These are phyloP conservation scores for Erodium texanum DNA, from an alignment of 441 rosid genomes.

Conservation along the genomic window DNA sequence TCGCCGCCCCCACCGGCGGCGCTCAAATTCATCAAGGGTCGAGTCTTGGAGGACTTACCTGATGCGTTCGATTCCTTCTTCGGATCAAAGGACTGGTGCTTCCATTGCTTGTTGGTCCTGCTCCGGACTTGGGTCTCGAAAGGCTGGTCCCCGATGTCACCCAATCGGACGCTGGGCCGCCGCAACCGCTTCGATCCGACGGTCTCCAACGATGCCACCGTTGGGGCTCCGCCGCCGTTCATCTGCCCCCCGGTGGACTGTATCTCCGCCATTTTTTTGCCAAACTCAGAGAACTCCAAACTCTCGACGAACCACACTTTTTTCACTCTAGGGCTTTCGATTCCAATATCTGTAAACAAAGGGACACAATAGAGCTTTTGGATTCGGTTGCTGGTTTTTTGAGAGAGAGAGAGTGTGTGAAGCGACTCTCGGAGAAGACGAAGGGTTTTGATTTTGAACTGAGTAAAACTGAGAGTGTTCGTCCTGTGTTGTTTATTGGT, in stretches of 20 bases:
- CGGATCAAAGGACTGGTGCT: constrained; percentile 29
- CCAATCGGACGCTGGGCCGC: constrained; percentile 68
- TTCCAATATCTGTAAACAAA: neutral
- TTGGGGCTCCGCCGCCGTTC: neutral
- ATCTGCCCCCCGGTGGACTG: neutral
- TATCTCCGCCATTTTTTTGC: constrained; percentile 5
- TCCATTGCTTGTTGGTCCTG: constrained; percentile 32
- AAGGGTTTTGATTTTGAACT: neutral
- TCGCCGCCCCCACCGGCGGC: too few species aligned
- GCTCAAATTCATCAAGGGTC: neutral
- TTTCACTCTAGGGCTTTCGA: neutral
- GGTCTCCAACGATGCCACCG: constrained; percentile 18
- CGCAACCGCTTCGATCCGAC: constrained; percentile 46
- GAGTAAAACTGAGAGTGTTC: neutral
- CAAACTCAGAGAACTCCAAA: too few species aligned
- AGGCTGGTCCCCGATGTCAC: constrained; percentile 58
- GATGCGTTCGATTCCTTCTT: constrained; percentile 6
- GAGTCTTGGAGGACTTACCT: constrained; percentile 15
- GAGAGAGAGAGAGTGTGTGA: neutral
- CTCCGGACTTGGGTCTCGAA: constrained; percentile 40
- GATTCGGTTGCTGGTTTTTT: neutral
- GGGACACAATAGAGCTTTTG: neutral
- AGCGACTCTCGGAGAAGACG: neutral
- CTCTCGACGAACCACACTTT: too few species aligned
- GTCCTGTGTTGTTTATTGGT: neutral